Base-by-base conservation (phyloP, 192 early-diverging fungal species). In the Cladochytrium replicatum region DNA sequence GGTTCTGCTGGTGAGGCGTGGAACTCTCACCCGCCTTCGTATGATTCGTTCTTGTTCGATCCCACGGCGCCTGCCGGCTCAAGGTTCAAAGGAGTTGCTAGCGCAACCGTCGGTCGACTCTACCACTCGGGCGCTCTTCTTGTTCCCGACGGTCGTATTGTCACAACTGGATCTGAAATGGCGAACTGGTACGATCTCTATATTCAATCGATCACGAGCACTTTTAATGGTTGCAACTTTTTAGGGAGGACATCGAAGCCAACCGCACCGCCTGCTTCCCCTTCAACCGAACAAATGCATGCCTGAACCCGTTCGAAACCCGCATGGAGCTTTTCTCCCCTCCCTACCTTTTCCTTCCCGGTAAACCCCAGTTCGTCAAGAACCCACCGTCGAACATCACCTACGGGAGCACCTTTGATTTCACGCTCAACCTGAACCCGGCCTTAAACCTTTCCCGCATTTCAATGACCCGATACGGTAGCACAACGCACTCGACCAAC, bases 41-140 rank as follows among this genome's bases (percentile, higher is more conserved):
- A 58, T 34, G 15, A 37, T n/a, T 48, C 54, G 34, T 48, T 71
- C 17, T 61, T 81, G 9, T 83, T 81, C 38, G 62, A 78, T 15
- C 71, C 73, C 11, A 48, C n/a, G n/a, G n/a, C n/a, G n/a, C n/a
- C n/a, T n/a, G 32, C 60, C 23, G 67, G 70, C 0, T 17, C 61
- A 23, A 64, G 9, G 25, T 55, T 43, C 46, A 55, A 55, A 17
- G 19, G 27, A n/a, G 15, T 44, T 21, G 58, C 59, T 13, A 17
- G 17, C 15, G 41, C 49, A 7, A 52, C 4, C 5, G 43, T 29
- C 23, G 31, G 13, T 13, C 60, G 66, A 1, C n/a, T 50, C 7
- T 50, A 64, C 38, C 59, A 66, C 40, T 52, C 50, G 32, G 58
- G 67, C n/a, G 63, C 63, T 6, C n/a, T 72, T 15, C 52, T 72